A percentile compares a stretch with the other conserved stretches of the same genome.
Evolutionary conservation across 192 early-diverging fungal genomes (phyloP).

Genomic region (Phlyctochytrium arcticum): DNA sequence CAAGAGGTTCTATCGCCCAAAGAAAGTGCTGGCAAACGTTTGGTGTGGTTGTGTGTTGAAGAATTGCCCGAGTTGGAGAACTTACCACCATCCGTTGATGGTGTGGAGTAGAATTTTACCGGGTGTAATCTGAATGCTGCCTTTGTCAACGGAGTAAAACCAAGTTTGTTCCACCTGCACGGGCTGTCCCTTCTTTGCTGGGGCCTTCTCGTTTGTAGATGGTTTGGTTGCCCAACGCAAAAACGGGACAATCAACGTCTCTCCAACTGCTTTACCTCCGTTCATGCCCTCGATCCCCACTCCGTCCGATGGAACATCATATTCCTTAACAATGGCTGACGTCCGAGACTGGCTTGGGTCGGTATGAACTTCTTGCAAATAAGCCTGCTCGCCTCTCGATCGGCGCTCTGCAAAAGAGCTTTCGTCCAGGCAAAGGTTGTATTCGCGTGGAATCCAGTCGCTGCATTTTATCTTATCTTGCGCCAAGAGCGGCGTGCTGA

Average conservation of each 20-base stretch:
- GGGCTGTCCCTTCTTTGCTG: neutral
- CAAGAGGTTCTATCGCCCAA: too few species aligned
- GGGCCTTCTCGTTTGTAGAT: neutral
- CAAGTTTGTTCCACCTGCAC: conserved; percentile 23
- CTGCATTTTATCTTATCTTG: neutral
- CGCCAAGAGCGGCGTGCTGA: neutral
- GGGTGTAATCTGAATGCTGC: conserved; percentile 22
- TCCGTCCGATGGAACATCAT: conserved; percentile 10
- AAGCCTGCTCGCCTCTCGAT: neutral
- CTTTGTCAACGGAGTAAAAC: conserved; percentile 24
- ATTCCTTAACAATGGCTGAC: neutral
- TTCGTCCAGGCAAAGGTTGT: conserved; percentile 17
- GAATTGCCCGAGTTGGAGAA: too few species aligned
- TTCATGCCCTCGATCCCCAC: conserved; percentile 6
- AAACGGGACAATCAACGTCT: conserved; percentile 19
- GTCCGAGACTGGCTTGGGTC: neutral
- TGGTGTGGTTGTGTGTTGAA: too few species aligned
- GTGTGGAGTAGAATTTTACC: conserved; percentile 27
- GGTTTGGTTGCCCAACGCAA: conserved; percentile 16
- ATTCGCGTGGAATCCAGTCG: conserved; percentile 8
- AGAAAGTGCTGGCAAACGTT: too few species aligned
- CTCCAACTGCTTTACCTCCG: conserved; percentile 10
- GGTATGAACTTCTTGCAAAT: conserved; percentile 2
- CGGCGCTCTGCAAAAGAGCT: neutral
- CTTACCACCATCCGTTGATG: conserved; percentile 25